Base-by-base conservation (phyloP, 306 rosid genomes). In the Quercus parvula region DNA sequence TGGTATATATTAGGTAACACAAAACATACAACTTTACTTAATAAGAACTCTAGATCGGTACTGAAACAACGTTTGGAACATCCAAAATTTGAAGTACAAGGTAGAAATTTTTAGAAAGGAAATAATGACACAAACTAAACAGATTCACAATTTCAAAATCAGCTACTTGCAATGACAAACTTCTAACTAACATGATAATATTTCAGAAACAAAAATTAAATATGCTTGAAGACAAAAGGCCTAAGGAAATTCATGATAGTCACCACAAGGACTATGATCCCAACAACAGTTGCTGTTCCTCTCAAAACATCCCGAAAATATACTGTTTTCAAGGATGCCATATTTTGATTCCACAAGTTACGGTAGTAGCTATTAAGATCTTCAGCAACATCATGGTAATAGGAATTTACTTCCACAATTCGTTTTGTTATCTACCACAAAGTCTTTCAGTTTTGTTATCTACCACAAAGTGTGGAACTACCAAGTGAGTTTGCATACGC, bases 301-400 rank as follows among this genome's bases (percentile, higher is more conserved):
- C 82, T 82, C 82, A 86, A 86, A 5, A 82, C 69, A 59, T 85
- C 86, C 15, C 72, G 78, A 44, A 86, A 82, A 51, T 86, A 86
- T 11, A 79, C 82, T 10, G 66, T 78, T 20, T 44, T 86, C n/a
- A 79, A 11, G 2, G 61, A 76, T 11, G 84, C 89, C 73, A 73
- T 59, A 1, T 33, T 5, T 7, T 58, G 67, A 13, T 82, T 85
- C 84, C 81, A 67, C 2, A 4, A 5, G 20, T 59, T 52, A 3
- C 69, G 68, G 6, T 81, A 44, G 67, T 75, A 56, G 1, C 1
- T 0, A 56, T 79, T 58, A 17, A 86, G 79, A 0, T 49, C 54
- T 13, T 49, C 15, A 10, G 54, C 54, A 13, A 49, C 15, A 0
- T 7, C 2, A 9, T 6, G 14, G 35, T 82, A 79, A 70, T 68